Evolutionary conservation across 805 yeast genomes (phyloP).

Genomic region (Naumovozyma dairenensis): DNA sequence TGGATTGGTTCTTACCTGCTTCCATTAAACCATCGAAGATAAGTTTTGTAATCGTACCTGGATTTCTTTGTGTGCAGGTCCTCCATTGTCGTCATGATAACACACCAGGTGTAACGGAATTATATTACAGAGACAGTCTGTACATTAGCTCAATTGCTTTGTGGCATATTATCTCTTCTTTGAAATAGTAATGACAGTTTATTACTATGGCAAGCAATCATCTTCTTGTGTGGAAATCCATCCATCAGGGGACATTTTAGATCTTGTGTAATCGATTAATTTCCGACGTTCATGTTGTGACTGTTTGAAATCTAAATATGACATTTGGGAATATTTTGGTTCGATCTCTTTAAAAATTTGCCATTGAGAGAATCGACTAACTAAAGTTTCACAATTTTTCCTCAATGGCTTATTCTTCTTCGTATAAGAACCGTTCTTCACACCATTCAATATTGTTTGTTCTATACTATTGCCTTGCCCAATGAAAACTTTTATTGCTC

Average conservation of each 20-base stretch:
- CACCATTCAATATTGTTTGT: constrained; percentile 43
- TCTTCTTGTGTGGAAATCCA: constrained; percentile 42
- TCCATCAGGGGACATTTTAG: constrained; percentile 29
- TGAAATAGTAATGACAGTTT: no score
- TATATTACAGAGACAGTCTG: no score
- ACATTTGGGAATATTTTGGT: neutral
- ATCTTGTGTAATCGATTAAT: constrained; percentile 22
- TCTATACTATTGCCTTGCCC: constrained; percentile 5
- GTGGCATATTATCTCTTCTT: no score
- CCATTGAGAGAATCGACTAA: constrained; percentile 25
- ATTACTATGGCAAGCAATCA: constrained; percentile 28
- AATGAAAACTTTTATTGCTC: constrained; percentile 11
- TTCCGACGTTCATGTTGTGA: constrained; percentile 20
- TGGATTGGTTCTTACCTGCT: no score
- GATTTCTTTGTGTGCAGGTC: no score
- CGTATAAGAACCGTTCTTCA: constrained; percentile 45
- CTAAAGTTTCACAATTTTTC: constrained; percentile 29
- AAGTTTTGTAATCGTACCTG: no score
- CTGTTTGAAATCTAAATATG: constrained; percentile 30
- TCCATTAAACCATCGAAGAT: no score
- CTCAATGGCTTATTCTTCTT: constrained; percentile 36
- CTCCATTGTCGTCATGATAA: no score
- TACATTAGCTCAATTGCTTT: no score
- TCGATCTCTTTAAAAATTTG: constrained; percentile 6
- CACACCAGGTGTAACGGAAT: no score